Evolutionary conservation across 371 early-diverging fungal species (phyloP), one percentile per base, ranked within the genome.

Genomic region (Mortierella sp.): DNA sequence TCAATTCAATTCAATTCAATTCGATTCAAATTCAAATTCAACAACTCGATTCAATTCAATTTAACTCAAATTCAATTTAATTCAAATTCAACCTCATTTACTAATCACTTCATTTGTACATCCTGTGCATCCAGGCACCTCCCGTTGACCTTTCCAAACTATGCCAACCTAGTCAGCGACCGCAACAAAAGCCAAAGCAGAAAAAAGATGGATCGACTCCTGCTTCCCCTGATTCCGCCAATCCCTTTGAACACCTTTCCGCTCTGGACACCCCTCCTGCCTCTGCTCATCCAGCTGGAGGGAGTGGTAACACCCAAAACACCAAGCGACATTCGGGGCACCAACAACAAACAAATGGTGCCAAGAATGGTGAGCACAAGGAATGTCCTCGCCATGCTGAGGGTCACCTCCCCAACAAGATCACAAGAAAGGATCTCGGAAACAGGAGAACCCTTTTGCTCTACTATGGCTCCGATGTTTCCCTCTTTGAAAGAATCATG

Each of bases 311-410:
- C 36, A 3, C 36, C 36, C 36, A 36, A 32, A 58, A 32, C 21
- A 36, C 24, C 6, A 28, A 28, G 2, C 28, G 58, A 19, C 36
- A 33, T 8, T 58, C 58, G 16, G 33, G 33, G 9, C 36, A 36
- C 4, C 36, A 3, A 3, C 58, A 58, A 36, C 58, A 10, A 43
- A 43, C 10, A 43, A 58, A 15, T 1, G 16, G n/a, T 15, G 28
- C 61, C n/a, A 60, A 40, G 40, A 41, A 43, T 65, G 41, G 36
- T 4, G 72, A 67, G 19, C 61, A 63, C 11, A 75, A 69, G 58
- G 75, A 64, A 0, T 80, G 81, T 10, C 81, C 81, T n/a, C 81
- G 81, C 55, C 81, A 80, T 43, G 63, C 59, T 15, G 72, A 70
- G 0, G 81, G 72, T n/a, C 75, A 80, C 32, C 65, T 62, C 9